Evolutionary conservation across 495 filamentous ascomycete genomes (phyloP).

Genomic region (Beverwykella pulmonaria): DNA sequence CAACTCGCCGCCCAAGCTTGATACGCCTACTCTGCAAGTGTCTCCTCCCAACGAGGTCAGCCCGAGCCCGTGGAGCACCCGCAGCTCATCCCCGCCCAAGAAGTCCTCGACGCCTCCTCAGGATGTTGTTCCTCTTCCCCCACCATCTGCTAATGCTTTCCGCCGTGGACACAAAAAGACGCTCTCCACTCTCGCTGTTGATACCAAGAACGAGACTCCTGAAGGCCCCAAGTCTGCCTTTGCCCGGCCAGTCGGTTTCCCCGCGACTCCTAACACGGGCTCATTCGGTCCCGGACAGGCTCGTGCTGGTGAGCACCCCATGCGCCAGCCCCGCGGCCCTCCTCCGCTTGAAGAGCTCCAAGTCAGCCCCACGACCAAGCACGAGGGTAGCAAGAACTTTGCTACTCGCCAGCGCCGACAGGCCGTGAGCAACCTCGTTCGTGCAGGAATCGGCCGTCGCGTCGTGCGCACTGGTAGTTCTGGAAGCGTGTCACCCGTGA

Average conservation of each 20-base stretch:
- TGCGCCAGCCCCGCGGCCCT: constrained; percentile 90
- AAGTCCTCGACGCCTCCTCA: constrained; percentile 62
- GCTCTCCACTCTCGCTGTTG: constrained; percentile 72
- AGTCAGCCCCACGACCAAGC: constrained; percentile 86
- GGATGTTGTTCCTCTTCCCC: constrained; percentile 72
- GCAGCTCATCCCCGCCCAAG: constrained; percentile 72
- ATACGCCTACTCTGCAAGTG: constrained; percentile 65
- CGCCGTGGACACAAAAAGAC: constrained; percentile 88
- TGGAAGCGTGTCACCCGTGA: constrained; percentile 86
- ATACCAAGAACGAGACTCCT: constrained; percentile 55
- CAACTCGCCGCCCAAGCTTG: constrained; percentile 36
- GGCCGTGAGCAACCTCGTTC: constrained; percentile 87
- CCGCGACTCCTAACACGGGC: constrained; percentile 77
- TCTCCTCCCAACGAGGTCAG: constrained; percentile 71
- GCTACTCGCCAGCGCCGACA: constrained; percentile 88
- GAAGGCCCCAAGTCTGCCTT: constrained; percentile 72
- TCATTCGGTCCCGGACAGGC: constrained; percentile 92
- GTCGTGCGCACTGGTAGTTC: constrained; percentile 63
- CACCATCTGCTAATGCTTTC: constrained; percentile 81
- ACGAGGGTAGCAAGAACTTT: constrained; percentile 99
- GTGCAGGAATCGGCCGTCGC: constrained; percentile 85
- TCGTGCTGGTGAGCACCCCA: constrained; percentile 90
- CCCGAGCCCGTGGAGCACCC: constrained; percentile 53
- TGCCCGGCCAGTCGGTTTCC: constrained; percentile 59
- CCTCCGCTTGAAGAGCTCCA: constrained; percentile 90